A percentile compares a stretch with the other conserved stretches of the same genome.
phyloP scores from a whole-genome alignment of 1,284 basidiomycete genomes.

The Exobasidium cylindrosporum region DNA sequence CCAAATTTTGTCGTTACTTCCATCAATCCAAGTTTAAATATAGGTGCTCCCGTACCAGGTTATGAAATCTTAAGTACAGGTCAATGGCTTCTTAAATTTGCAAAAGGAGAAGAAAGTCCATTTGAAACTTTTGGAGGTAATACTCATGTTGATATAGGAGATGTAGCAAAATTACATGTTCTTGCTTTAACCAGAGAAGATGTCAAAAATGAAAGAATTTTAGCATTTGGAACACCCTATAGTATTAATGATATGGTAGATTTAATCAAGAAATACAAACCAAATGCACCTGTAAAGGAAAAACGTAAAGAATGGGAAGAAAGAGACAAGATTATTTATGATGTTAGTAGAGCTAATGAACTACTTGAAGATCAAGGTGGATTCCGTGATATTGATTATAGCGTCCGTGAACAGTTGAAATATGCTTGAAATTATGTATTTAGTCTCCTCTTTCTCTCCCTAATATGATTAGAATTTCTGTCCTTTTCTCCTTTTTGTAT shows the following conservation, averaged over 20 bases:
- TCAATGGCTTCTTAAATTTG: conserved; percentile 23
- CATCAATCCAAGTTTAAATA: conserved; percentile 43
- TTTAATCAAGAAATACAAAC: neutral
- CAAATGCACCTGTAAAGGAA: neutral
- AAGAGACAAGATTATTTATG: neutral
- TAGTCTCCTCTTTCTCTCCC: too few species aligned
- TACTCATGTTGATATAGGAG: conserved; percentile 35
- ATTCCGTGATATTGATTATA: neutral
- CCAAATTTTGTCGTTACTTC: conserved; percentile 32
- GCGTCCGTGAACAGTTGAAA: neutral
- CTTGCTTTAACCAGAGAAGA: conserved; percentile 31
- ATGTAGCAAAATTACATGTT: conserved; percentile 48
- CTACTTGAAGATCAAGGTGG: neutral
- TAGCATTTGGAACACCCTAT: conserved; percentile 38
- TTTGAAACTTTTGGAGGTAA: conserved; percentile 50
- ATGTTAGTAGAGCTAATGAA: neutral
- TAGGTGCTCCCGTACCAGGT: conserved; percentile 29
- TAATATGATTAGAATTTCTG: too few species aligned
- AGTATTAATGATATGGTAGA: conserved; percentile 13
- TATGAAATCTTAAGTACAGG: conserved; percentile 36
- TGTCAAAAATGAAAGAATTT: conserved; percentile 29
- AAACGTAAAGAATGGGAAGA: neutral
- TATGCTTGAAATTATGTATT: neutral
- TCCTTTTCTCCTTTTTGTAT: too few species aligned
- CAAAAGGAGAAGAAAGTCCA: conserved; percentile 27